Percentiles rank a stretch among this genome's conserved stretches.
Evolutionary conservation across 305 asterid species (phyloP).

Genomic region (Lippia alba): DNA sequence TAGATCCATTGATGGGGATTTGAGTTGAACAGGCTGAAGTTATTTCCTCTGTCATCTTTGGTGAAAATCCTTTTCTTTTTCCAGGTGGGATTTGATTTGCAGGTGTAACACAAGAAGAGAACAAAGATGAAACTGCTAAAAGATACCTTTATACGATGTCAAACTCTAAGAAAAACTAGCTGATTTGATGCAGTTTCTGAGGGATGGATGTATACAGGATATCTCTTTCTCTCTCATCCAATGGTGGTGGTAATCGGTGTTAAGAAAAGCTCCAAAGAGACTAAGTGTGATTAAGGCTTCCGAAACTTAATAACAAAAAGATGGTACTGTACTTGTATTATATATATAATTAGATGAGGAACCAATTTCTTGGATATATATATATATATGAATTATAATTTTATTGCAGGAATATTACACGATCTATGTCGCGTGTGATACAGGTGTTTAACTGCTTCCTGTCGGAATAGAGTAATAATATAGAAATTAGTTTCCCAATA

Average conservation of each 20-base stretch:
- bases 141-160: constrained; percentile 54
- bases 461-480: constrained; percentile 50
- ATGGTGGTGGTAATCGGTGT: constrained; percentile 23
- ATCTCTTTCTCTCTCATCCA: constrained; percentile 30
- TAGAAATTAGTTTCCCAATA: constrained; percentile 3
- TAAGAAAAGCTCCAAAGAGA: constrained; percentile 37
- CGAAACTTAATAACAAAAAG: constrained; percentile 38
- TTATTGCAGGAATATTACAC: constrained; percentile 15
- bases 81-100: constrained; percentile 11
- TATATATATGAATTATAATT: too few relatives aligned
- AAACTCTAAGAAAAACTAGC: constrained; percentile 34
- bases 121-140: constrained; percentile 32
- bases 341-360: not conserved
- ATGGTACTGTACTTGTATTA: constrained; percentile 17
- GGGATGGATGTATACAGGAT: constrained; percentile 31
- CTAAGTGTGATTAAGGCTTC: constrained; percentile 40
- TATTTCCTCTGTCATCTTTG: constrained; percentile 67
- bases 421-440: constrained; percentile 38
- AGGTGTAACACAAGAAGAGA: constrained; percentile 22
- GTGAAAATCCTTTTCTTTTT: not conserved
- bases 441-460: constrained; percentile 54
- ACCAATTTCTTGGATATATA: too few relatives aligned
- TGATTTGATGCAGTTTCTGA: constrained; percentile 32
- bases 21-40: constrained; percentile 44
- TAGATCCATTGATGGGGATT: constrained; percentile 45